Percentiles rank a stretch among this genome's conserved stretches.
These are phyloP conservation scores for Teratosphaeria gauchensis DNA, from an alignment of 2,329 filamentous ascomycete genomes.

Conservation along the genomic window DNA sequence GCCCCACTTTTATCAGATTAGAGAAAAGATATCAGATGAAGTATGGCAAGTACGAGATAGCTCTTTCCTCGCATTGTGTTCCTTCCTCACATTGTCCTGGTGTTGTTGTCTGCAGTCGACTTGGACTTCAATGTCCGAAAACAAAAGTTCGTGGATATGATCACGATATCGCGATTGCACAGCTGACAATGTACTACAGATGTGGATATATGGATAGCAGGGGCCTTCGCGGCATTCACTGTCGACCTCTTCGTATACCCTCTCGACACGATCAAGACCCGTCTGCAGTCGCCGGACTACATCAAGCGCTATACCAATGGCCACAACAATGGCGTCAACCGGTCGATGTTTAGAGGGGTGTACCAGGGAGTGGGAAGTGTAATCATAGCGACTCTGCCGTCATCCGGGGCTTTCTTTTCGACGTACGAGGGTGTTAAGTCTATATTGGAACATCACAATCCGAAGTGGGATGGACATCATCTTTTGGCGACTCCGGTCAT, in stretches of 20 bases:
- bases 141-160: conserved; percentile 7
- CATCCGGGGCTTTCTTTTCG: conserved; percentile 74
- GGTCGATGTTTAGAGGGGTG: conserved; percentile 57
- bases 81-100: background rate
- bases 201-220: conserved; percentile 43
- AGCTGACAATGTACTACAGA: background rate
- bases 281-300: conserved; percentile 71
- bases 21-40: too few species aligned
- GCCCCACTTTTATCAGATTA: too few species aligned
- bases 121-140: conserved; percentile 16
- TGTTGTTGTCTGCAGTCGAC: background rate
- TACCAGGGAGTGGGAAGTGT: conserved; percentile 85
- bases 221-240: conserved; percentile 73
- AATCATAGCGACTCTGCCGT: conserved; percentile 79
- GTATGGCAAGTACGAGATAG: too few species aligned
- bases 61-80: background rate
- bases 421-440: conserved; percentile 73
- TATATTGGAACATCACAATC: conserved; percentile 44
- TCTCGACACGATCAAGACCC: conserved; percentile 81
- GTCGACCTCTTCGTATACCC: conserved; percentile 82
- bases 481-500: conserved; percentile 58
- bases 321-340: conserved; percentile 44
- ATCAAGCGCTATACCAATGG: conserved; percentile 54
- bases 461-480: conserved; percentile 30
- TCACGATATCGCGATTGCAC: background rate